Evolutionary conservation across 306 rosid species (phyloP).

Genomic region (Glycine soja): DNA sequence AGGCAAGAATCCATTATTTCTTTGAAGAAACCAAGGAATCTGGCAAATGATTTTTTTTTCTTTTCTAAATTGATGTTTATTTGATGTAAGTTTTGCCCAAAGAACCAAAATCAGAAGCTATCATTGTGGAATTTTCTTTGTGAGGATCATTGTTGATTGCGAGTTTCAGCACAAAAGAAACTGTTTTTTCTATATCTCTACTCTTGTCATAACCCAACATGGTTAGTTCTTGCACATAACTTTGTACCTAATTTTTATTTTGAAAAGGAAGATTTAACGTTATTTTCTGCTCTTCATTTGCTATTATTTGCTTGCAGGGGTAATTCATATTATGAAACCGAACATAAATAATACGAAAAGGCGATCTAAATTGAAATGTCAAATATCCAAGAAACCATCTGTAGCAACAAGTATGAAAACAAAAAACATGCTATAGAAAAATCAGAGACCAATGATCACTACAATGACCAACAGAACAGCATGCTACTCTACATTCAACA

Average conservation of each 20-base stretch:
- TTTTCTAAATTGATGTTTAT: no score
- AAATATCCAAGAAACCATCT: conserved; percentile 4
- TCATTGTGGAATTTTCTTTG: no score
- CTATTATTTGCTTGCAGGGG: not conserved
- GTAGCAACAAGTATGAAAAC: conserved; percentile 10
- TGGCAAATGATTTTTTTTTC: no score
- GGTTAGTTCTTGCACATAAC: not conserved
- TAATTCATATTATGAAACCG: not conserved
- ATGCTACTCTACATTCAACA: not conserved
- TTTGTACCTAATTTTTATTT: not conserved
- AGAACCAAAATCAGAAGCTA: no score
- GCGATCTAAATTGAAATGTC: conserved; percentile 4
- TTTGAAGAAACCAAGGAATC: no score
- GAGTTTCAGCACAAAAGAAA: no score
- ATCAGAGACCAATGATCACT: not conserved
- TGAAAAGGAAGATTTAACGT: not conserved
- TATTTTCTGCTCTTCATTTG: not conserved
- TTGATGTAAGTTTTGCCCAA: no score
- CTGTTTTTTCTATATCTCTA: no score
- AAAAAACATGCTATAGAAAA: conserved; percentile 12
- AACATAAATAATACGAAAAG: not conserved
- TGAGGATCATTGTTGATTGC: no score
- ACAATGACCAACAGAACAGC: not conserved
- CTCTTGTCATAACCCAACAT: not conserved
- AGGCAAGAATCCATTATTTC: no score